A percentile compares a stretch with the other conserved stretches of the same genome.
Conservation (phyloP, 1,284 basidiomycete species). For the Laetiporus sulphureus region DNA sequence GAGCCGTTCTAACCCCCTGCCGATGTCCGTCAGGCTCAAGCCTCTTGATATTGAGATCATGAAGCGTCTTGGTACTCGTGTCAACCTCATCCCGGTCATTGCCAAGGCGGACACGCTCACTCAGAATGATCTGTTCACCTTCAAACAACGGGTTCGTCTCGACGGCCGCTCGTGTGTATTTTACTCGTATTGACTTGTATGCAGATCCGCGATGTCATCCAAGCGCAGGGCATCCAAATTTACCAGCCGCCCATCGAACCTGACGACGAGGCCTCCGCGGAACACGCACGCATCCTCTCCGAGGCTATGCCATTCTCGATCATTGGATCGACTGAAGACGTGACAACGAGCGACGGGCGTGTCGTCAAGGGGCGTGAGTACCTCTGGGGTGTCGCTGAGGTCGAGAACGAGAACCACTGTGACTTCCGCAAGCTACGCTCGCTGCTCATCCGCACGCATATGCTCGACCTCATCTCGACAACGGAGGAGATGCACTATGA, state of each 20-base stretch:
- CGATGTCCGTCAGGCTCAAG: constrained; percentile 62
- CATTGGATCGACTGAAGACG: constrained; percentile 95
- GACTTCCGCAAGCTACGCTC: constrained; percentile 98
- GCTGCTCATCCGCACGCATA: constrained; percentile 95
- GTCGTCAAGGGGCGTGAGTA: constrained; percentile 97
- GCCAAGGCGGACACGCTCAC: constrained; percentile 97
- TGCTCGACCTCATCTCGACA: constrained; percentile 95
- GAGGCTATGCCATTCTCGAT: constrained; percentile 98
- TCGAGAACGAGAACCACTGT: constrained; percentile 98
- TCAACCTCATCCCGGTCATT: constrained; percentile 96
- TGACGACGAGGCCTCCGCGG: constrained; percentile 85
- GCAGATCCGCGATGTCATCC: constrained; percentile 86
- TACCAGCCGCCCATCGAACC: constrained; percentile 91
- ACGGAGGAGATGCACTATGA: constrained; percentile 98
- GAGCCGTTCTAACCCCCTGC: neutral
- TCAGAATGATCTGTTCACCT: constrained; percentile 83
- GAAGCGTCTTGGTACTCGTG: constrained; percentile 93
- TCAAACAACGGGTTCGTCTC: constrained; percentile 84
- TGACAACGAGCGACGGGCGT: constrained; percentile 86
- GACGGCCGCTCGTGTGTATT: neutral
- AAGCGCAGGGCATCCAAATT: constrained; percentile 89
- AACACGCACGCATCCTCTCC: constrained; percentile 83
- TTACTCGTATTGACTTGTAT: constrained; percentile 3
- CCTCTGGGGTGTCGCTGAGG: constrained; percentile 99
- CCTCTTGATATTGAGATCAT: constrained; percentile 99